Evolutionary conservation across 2,329 filamentous ascomycete species (phyloP).

Genomic region (Bipolaris victoriae): DNA sequence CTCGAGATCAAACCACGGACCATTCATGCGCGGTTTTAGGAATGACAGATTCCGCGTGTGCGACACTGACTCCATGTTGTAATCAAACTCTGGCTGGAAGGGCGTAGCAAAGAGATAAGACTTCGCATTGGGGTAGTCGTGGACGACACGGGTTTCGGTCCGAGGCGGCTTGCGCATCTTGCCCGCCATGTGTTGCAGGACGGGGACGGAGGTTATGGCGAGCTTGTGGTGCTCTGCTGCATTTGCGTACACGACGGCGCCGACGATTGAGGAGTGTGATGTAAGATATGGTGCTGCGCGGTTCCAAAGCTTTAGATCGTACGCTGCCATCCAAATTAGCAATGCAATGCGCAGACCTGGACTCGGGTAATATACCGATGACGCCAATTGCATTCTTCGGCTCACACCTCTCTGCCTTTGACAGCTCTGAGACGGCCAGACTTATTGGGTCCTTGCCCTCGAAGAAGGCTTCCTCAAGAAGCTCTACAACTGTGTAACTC

Average conservation of each 20-base stretch:
- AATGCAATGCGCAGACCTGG: background rate
- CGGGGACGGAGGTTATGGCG: conserved; percentile 3
- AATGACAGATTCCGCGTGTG: conserved; percentile 70
- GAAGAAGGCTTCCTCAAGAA: conserved; percentile 14
- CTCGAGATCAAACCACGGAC: conserved; percentile 74
- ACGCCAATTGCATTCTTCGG: conserved; percentile 16
- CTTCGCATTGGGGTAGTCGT: conserved; percentile 55
- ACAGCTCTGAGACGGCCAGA: background rate
- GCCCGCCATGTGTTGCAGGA: conserved; percentile 37
- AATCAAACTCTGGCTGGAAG: conserved; percentile 54
- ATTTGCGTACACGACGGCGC: conserved; percentile 13
- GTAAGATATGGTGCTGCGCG: conserved; percentile 9
- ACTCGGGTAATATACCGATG: conserved; percentile 5
- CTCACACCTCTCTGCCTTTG: conserved; percentile 9
- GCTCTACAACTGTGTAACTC: conserved; percentile 54
- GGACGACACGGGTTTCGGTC: conserved; percentile 29
- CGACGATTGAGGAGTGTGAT: conserved; percentile 5
- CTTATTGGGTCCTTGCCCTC: conserved; percentile 5
- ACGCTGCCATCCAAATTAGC: conserved; percentile 5
- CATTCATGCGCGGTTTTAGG: conserved; percentile 64
- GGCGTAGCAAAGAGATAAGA: conserved; percentile 58
- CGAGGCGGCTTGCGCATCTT: conserved; percentile 14
- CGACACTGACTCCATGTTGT: conserved; percentile 61
- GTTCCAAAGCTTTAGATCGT: conserved; percentile 17
- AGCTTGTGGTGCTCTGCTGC: conserved; percentile 8